Percentiles rank a stretch among this genome's conserved stretches.
phyloP scores from a whole-genome alignment of 2,329 filamentous ascomycete species.

The Chrysoporthe deuterocubensis region DNA sequence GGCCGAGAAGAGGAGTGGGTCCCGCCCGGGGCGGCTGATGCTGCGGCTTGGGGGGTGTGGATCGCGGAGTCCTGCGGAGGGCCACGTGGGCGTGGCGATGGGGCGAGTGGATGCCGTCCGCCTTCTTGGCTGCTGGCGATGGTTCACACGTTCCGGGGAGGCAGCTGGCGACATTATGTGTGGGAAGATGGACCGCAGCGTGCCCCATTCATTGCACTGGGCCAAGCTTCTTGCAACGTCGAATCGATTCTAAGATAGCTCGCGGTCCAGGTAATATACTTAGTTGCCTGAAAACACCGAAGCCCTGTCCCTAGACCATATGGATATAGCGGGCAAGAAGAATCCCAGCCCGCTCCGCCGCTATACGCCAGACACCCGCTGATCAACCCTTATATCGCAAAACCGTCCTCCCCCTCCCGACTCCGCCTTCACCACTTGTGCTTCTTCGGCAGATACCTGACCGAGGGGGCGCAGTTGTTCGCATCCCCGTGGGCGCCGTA shows the following conservation, averaged over 20 bases:
- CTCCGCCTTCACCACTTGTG: constrained; percentile 28
- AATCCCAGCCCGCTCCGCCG: not conserved
- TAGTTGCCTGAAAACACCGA: not conserved
- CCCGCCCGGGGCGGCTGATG: not conserved
- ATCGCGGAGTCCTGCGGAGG: not conserved
- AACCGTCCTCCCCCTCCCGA: not conserved
- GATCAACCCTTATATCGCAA: not conserved
- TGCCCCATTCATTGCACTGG: not conserved
- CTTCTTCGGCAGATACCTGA: constrained; percentile 47
- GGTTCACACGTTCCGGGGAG: not conserved
- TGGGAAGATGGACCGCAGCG: not conserved
- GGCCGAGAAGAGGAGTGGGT: constrained; percentile 10
- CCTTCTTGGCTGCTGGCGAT: not conserved
- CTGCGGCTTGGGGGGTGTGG: not conserved
- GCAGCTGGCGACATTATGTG: not conserved
- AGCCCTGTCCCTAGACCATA: not conserved
- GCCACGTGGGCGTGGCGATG: constrained; percentile 3
- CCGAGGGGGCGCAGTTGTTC: constrained; percentile 44
- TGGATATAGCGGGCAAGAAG: not conserved
- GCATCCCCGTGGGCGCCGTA: constrained; percentile 43
- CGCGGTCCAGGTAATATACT: not conserved
- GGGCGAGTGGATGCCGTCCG: not conserved
- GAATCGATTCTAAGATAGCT: not conserved
- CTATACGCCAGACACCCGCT: not conserved
- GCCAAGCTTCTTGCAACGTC: not conserved